Conservation (phyloP, 495 filamentous ascomycete species). For the Xylaria nigripes region DNA sequence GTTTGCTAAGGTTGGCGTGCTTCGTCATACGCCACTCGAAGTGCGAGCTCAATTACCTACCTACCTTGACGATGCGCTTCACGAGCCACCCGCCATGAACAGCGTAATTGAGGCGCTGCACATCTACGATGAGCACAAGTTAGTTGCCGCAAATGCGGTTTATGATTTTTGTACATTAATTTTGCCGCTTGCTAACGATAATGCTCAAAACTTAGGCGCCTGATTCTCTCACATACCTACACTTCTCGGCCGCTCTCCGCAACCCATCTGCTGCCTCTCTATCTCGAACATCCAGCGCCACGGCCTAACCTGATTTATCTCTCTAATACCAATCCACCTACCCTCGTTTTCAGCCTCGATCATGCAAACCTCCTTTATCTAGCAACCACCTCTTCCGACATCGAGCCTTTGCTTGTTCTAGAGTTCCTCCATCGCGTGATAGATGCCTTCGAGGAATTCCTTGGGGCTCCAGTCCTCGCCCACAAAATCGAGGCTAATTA, state of each 20-base stretch:
- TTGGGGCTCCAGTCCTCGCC: constrained; percentile 80
- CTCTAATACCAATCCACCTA: constrained; percentile 73
- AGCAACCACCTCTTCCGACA: constrained; percentile 70
- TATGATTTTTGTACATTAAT: background rate
- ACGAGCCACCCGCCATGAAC: constrained; percentile 48
- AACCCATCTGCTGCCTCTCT: constrained; percentile 68
- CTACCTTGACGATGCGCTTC: constrained; percentile 14
- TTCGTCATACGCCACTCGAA: background rate
- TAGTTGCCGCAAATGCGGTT: constrained; percentile 25
- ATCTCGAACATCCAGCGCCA: constrained; percentile 73
- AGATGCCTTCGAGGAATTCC: constrained; percentile 90
- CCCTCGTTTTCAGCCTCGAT: constrained; percentile 74
- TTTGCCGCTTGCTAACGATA: constrained; percentile 7
- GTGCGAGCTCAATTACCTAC: background rate
- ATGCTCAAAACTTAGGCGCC: constrained; percentile 12
- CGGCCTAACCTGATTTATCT: constrained; percentile 82
- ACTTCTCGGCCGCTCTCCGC: constrained; percentile 71
- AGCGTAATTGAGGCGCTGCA: constrained; percentile 90
- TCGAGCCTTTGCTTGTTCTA: constrained; percentile 86
- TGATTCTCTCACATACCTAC: constrained; percentile 50
- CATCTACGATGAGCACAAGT: constrained; percentile 93
- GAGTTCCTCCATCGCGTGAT: constrained; percentile 93
- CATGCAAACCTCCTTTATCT: constrained; percentile 87
- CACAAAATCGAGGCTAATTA: constrained; percentile 81
- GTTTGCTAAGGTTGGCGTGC: no score